Base-by-base conservation (phyloP, 257 asterid genomes). In the Solanum phureja region DNA sequence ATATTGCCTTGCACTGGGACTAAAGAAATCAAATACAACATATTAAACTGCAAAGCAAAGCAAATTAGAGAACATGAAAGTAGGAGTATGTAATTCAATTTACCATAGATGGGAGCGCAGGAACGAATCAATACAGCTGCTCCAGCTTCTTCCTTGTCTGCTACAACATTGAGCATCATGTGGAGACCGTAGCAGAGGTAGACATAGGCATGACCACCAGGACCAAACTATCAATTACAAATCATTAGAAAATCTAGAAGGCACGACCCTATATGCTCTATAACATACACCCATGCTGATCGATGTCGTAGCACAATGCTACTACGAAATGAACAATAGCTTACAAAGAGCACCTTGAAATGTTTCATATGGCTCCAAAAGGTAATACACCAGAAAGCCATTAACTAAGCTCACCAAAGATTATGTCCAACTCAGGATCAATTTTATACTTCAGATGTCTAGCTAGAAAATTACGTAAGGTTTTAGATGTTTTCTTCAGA, bases 181-280 rank as follows among this genome's bases (percentile, higher is more conserved):
- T 97, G 98, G 23, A 97, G 93, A 79, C 99, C 98, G 62, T 97
- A 97, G 87, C 98, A 97, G 44, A 97, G 97, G 89, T 97, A 97
- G 83, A 95, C 95, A 82, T 97, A 97, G 6, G 99, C 95, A 92
- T 95, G 96, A 56, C 99, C 99, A 29, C 98, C 99, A 8, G 97
- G 92, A 74, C 98, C 98, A 91, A 97, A 97, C 99, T 97, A 90
- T 88, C 19, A 13, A 82, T 86, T 38, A 2, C 19, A 49, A 81
- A 7, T 46, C 10, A 46, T 81, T 81, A 81, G 69, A 81, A 29
- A 81, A 81, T 49, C 0, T 46, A 46, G 42, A 49, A 81, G 42
- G 3, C 29, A 29, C 29, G 29, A 29, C 29, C 29, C 29, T 29
- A 29, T 29, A 29, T 11, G 7, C 33, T 76, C 23, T 12, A 76